A percentile compares a stretch with the other conserved stretches of the same genome.
These are phyloP conservation scores for Phytophthora nicotianae DNA, from an alignment of 352 stramenopile species.

Conservation along the genomic window DNA sequence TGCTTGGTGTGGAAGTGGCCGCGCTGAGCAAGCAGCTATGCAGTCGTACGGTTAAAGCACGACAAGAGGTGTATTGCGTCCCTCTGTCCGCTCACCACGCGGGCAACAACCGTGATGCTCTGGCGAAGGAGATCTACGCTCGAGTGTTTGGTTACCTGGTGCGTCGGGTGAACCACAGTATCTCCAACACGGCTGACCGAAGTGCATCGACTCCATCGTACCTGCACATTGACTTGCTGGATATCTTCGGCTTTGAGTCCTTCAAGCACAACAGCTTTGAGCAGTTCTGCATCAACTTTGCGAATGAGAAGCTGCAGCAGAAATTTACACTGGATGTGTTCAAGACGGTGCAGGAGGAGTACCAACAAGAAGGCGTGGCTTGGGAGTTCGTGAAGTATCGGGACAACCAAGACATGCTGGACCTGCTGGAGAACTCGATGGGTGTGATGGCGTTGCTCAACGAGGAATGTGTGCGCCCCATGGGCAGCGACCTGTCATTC, in stretches of 20 bases:
- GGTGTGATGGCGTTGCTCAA: conserved; percentile 91
- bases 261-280: conserved; percentile 95
- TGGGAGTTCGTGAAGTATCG: conserved; percentile 87
- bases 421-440: conserved; percentile 90
- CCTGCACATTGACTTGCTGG: conserved; percentile 93
- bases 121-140: conserved; percentile 95
- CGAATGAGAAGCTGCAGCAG: conserved; percentile 95
- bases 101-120: conserved; percentile 91
- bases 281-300: conserved; percentile 97
- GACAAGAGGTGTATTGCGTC: conserved; percentile 85
- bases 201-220: conserved; percentile 42
- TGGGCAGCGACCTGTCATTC: conserved; percentile 87
- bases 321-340: conserved; percentile 90
- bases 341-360: conserved; percentile 88
- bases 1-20: conserved; percentile 72
- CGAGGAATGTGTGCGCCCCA: conserved; percentile 90
- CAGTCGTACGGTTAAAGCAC: conserved; percentile 80
- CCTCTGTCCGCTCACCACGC: conserved; percentile 75
- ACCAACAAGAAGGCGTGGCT: conserved; percentile 66
- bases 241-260: conserved; percentile 98
- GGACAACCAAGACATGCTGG: conserved; percentile 92
- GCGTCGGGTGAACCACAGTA: conserved; percentile 82
- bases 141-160: conserved; percentile 96
- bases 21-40: conserved; percentile 75
- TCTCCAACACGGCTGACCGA: conserved; percentile 53